phyloP scores from a whole-genome alignment of 441 rosid species.

The Bocquillonia castaneifolia region DNA sequence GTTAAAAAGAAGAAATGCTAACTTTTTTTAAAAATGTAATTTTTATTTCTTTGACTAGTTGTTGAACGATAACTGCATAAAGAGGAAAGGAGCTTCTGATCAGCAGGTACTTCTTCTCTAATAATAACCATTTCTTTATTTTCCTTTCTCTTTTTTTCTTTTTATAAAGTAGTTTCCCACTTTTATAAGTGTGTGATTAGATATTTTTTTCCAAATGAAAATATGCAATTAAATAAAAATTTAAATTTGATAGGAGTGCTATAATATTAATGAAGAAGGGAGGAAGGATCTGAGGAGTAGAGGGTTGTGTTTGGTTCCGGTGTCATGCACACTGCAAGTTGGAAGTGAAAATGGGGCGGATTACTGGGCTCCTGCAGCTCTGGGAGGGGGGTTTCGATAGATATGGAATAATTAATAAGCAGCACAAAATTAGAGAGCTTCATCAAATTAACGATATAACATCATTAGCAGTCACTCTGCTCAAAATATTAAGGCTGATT shows the following conservation, averaged over 20 bases:
- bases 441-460: conserved; percentile 54
- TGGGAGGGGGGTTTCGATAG: conserved; percentile 48
- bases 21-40: background rate
- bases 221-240: background rate
- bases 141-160: background rate
- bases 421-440: conserved; percentile 13
- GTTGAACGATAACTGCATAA: conserved; percentile 60
- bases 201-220: too few relatives aligned
- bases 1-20: conserved; percentile 10
- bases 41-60: conserved; percentile 44
- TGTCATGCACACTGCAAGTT: conserved; percentile 75
- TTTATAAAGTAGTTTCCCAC: background rate
- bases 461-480: conserved; percentile 93
- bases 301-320: conserved; percentile 86
- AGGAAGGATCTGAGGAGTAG: conserved; percentile 65
- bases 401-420: background rate
- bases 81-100: conserved; percentile 53
- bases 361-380: conserved; percentile 76
- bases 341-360: conserved; percentile 87
- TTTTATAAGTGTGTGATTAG: background rate
- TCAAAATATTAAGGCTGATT: conserved; percentile 64
- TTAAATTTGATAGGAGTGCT: conserved; percentile 21
- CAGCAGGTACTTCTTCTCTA: conserved; percentile 28
- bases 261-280: conserved; percentile 45
- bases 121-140: background rate